Evolutionary conservation across 768 basidiomycete genomes (phyloP), one percentile per base, ranked within the genome.

Genomic region (Krasilnikovozyma curviuscula): DNA sequence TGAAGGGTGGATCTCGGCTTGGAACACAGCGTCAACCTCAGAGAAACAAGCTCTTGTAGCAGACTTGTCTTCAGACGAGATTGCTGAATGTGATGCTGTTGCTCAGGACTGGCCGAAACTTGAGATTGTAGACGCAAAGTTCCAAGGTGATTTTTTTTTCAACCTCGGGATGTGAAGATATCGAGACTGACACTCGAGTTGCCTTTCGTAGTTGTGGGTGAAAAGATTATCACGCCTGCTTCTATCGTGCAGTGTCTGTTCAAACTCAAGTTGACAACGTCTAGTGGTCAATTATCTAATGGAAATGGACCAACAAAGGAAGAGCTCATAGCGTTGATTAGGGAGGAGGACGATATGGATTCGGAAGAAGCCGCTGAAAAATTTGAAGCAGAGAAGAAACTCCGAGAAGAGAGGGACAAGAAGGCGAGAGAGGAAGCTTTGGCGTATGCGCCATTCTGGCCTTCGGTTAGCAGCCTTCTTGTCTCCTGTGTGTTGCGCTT

Each of bases 381-480:
- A n/a, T n/a, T n/a, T n/a, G n/a, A n/a, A n/a, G n/a, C n/a, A n/a
- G n/a, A n/a, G n/a, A n/a, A n/a, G n/a, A 42, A 43, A 19, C 39
- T 7, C 27, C 40, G 18, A 18, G 52, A 44, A 40, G 50, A 38
- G 13, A 51, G 41, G 35, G 33, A 44, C 14, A 54, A 73, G 49
- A 69, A 68, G 29, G 21, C 13, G 12, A 73, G 75, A 55, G 49
- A 52, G 54, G 48, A 56, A 58, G 45, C 38, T 54, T 76, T 68
- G 50, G 86, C 81, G n/a, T 89, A 98, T 61, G 83, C 89, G 7
- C 91, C 91, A 5, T 72, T 74, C 59, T 97, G 86, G 86, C 86
- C 91, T 48, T 74, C 71, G 51, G 86, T 89, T 57, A 37, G 79
- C 68, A 33, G 35, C 28, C 21, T 35, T n/a, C 12, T 24, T 18